Evolutionary conservation across 148 eudicot genomes (phyloP).

Genomic region (Rhododendron williamsianum): DNA sequence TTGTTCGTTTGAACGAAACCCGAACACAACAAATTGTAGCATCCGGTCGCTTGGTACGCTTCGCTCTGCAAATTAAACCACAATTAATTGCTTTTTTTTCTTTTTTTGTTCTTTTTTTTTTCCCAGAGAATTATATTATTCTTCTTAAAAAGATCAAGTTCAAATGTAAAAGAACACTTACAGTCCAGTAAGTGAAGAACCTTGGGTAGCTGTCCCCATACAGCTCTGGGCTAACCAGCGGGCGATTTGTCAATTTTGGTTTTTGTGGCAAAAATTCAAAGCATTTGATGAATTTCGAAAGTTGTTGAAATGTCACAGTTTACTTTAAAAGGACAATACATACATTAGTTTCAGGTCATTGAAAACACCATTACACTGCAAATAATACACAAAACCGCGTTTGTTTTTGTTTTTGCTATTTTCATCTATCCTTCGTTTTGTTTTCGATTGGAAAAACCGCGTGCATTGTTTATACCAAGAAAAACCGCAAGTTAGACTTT

Average conservation of each 20-base stretch:
- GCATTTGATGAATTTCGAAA: neutral
- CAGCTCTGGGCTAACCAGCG: constrained; percentile 90
- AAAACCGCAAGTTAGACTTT: neutral
- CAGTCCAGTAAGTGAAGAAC: constrained; percentile 99
- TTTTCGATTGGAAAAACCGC: too few relatives aligned
- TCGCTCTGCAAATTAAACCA: constrained; percentile 13
- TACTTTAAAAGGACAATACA: neutral
- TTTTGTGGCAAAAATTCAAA: constrained; percentile 5
- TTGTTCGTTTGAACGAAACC: constrained; percentile 33
- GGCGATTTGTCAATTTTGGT: constrained; percentile 11
- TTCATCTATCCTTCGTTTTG: neutral
- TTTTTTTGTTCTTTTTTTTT: neutral
- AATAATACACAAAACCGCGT: neutral
- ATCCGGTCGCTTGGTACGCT: constrained; percentile 32
- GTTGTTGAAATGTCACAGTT: neutral
- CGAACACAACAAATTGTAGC: constrained; percentile 35
- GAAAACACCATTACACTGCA: neutral
- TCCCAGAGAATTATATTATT: neutral
- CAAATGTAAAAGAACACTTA: constrained; percentile 22
- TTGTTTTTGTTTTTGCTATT: neutral
- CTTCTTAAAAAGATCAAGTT: too few relatives aligned
- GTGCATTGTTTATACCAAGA: too few relatives aligned
- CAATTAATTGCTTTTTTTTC: neutral
- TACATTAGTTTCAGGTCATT: neutral
- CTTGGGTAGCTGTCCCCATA: constrained; percentile 92